These are phyloP conservation scores for Urtica urens DNA, from an alignment of 306 rosid species.

Conservation along the genomic window DNA sequence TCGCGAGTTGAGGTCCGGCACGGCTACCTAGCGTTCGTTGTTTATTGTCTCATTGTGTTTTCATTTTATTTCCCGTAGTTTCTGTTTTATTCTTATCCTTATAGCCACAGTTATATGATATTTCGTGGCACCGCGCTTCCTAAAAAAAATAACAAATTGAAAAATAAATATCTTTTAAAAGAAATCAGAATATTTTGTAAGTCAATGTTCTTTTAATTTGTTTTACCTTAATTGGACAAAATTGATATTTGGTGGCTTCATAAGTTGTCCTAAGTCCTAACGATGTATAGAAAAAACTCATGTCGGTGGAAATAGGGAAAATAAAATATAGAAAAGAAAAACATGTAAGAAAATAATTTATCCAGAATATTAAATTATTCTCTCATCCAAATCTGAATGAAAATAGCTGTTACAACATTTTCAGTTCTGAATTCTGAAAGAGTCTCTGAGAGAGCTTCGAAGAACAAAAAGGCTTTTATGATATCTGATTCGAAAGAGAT, in stretches of 20 bases:
- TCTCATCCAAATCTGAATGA: conserved; percentile 33
- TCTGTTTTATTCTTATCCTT: too few species aligned
- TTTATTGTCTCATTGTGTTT: too few species aligned
- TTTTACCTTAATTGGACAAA: too few species aligned
- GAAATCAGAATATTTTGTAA: too few species aligned
- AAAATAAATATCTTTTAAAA: too few species aligned
- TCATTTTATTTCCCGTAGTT: too few species aligned
- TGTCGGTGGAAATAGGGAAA: conserved; percentile 44
- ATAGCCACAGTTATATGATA: too few species aligned
- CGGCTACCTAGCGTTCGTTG: too few species aligned
- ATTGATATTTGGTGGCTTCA: conserved; percentile 4
- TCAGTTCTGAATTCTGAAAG: not conserved
- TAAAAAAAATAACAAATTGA: too few species aligned
- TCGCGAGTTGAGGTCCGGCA: too few species aligned
- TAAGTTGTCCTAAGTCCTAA: conserved; percentile 8
- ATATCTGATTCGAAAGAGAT: conserved; percentile 15
- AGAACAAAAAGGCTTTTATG: conserved; percentile 10
- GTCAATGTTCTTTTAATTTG: too few species aligned
- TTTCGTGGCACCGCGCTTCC: too few species aligned
- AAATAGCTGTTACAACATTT: conserved; percentile 13
- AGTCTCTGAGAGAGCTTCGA: conserved; percentile 4
- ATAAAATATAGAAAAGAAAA: conserved; percentile 13
- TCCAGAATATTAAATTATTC: not conserved
- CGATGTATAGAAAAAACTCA: conserved; percentile 13
- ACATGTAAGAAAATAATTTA: not conserved